Conservation (phyloP, 805 yeast genomes). For the Cyberlindnera misumaiensis region DNA sequence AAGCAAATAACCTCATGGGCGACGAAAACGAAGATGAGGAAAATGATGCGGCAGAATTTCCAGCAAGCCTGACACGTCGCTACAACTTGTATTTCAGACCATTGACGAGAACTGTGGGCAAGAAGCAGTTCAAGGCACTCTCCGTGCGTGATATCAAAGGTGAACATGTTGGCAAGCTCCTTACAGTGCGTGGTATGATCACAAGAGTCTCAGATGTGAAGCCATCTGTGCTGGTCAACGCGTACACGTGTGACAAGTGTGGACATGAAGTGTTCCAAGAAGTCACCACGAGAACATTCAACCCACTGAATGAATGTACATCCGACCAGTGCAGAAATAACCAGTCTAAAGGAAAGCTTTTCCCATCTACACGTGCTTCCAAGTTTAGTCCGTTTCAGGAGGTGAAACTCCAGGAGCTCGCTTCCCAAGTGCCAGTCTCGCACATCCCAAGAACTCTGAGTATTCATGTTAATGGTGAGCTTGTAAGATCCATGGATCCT, state of each 20-base stretch:
- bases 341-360: slow-evolving; percentile 80
- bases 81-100: slow-evolving; percentile 87
- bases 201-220: slow-evolving; percentile 95
- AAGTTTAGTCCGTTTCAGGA: slow-evolving; percentile 95
- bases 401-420: slow-evolving; percentile 87
- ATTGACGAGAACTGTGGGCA: slow-evolving; percentile 34
- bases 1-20: slow-evolving; percentile 30
- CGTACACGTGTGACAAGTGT: slow-evolving; percentile 96
- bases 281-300: slow-evolving; percentile 74
- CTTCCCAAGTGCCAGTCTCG: slow-evolving; percentile 96
- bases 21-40: slow-evolving; percentile 24
- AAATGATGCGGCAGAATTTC: slow-evolving; percentile 51
- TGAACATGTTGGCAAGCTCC: slow-evolving; percentile 70
- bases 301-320: slow-evolving; percentile 84
- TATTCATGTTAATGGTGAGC: slow-evolving; percentile 85
- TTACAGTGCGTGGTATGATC: slow-evolving; percentile 89
- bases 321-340: slow-evolving; percentile 74
- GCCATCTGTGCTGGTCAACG: slow-evolving; percentile 85
- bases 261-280: slow-evolving; percentile 97
- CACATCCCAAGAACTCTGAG: slow-evolving; percentile 88
- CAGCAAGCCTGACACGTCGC: slow-evolving; percentile 80
- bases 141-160: slow-evolving; percentile 92
- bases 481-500: slow-evolving; percentile 82
- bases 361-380: slow-evolving; percentile 91
- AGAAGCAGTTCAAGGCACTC: slow-evolving; percentile 40